Conservation (phyloP, 768 basidiomycete species). For the Leccinellum luteum region DNA sequence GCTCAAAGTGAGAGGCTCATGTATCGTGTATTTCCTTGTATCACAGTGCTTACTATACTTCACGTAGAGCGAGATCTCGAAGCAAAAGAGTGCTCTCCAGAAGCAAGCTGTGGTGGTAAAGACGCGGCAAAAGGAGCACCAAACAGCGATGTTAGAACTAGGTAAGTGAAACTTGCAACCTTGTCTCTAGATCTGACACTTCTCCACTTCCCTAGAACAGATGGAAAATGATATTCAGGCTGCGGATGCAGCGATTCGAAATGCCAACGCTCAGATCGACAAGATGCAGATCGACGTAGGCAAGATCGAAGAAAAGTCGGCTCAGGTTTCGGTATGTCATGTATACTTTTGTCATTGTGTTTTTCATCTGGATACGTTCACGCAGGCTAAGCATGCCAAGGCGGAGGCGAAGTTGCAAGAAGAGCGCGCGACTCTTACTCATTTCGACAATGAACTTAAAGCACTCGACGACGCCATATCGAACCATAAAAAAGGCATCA, state of each 20-base stretch:
- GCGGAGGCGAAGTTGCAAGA: slow-evolving; percentile 74
- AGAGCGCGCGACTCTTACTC: slow-evolving; percentile 82
- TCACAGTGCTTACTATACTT: neutral
- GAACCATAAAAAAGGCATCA: slow-evolving; percentile 68
- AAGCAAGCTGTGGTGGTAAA: slow-evolving; percentile 83
- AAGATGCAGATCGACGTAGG: slow-evolving; percentile 62
- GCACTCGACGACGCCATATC: slow-evolving; percentile 81
- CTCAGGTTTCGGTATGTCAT: slow-evolving; percentile 22
- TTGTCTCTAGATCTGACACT: neutral
- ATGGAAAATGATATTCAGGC: slow-evolving; percentile 30
- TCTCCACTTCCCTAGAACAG: slow-evolving; percentile 19
- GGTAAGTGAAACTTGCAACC: slow-evolving; percentile 45
- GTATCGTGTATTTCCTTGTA: neutral
- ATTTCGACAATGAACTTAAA: slow-evolving; percentile 87
- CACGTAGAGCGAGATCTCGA: slow-evolving; percentile 63
- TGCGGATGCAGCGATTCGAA: slow-evolving; percentile 18
- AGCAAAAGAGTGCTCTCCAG: slow-evolving; percentile 77
- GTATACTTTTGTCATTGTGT: neutral
- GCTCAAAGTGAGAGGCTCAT: slow-evolving; percentile 62
- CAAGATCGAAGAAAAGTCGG: slow-evolving; percentile 51
- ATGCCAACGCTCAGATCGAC: slow-evolving; percentile 43
- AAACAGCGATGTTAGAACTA: slow-evolving; percentile 84
- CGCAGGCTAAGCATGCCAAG: slow-evolving; percentile 54
- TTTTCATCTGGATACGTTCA: neutral
- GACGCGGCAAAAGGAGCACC: slow-evolving; percentile 83